phyloP scores from a whole-genome alignment of 768 basidiomycete species.

The Peribolospora baueri region DNA sequence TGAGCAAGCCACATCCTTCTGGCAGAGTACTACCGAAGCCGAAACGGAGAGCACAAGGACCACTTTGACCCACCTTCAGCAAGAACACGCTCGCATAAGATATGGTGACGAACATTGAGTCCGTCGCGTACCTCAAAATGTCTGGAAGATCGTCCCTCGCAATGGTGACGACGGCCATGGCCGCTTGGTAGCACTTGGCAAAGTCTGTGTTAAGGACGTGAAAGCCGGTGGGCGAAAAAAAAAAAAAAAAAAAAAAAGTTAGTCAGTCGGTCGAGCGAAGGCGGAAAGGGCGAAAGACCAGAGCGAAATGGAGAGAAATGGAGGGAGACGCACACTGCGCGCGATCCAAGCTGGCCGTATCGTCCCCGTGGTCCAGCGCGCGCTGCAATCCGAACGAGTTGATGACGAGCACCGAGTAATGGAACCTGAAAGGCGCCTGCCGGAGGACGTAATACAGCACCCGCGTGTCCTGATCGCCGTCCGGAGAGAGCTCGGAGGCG shows the following conservation, averaged over 20 bases:
- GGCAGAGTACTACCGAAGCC: not conserved
- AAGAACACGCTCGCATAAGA: slow-evolving; percentile 83
- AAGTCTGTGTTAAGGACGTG: not conserved
- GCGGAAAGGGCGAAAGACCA: not conserved
- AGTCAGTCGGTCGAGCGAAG: slow-evolving; percentile 6
- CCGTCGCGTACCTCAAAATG: slow-evolving; percentile 58
- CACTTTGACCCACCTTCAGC: slow-evolving; percentile 41
- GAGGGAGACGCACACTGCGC: too few relatives aligned
- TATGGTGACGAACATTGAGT: slow-evolving; percentile 70
- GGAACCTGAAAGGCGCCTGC: too few relatives aligned
- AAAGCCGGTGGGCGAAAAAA: not conserved
- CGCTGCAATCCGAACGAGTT: slow-evolving; percentile 94
- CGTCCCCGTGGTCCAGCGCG: slow-evolving; percentile 41
- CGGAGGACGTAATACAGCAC: too few relatives aligned
- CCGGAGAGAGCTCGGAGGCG: too few relatives aligned
- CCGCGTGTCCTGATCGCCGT: too few relatives aligned
- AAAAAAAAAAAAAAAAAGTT: slow-evolving; percentile 5
- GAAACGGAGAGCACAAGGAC: not conserved
- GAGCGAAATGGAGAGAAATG: too few relatives aligned
- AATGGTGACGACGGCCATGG: slow-evolving; percentile 20
- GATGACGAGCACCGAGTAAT: slow-evolving; percentile 33
- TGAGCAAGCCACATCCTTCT: not conserved
- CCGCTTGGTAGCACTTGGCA: slow-evolving; percentile 6
- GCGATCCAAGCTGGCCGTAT: too few relatives aligned
- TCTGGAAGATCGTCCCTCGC: slow-evolving; percentile 56